Evolutionary conservation across 2,329 filamentous ascomycete species (phyloP).

Genomic region (Talaromyces sp.): DNA sequence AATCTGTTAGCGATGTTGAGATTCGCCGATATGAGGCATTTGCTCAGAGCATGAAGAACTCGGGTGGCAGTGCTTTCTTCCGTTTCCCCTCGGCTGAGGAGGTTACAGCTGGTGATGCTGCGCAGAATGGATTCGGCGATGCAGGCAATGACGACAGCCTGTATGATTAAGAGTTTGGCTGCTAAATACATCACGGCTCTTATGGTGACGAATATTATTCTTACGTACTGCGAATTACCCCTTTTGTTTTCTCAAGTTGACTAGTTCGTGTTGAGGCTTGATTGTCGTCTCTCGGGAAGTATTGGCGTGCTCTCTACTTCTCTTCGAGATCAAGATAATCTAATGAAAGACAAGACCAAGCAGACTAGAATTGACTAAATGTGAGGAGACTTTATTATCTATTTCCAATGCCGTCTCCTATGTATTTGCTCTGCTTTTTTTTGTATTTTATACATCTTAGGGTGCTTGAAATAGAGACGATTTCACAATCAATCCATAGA

Average conservation of each 20-base stretch:
- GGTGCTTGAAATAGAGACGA: conserved; percentile 15
- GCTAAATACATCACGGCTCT: conserved; percentile 41
- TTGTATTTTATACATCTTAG: conserved; percentile 14
- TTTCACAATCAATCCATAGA: not conserved
- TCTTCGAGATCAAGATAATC: not conserved
- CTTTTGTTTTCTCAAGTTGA: not conserved
- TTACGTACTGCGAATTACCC: conserved; percentile 10
- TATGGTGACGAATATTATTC: conserved; percentile 12
- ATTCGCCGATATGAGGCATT: conserved; percentile 98
- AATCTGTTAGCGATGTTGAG: conserved; percentile 94
- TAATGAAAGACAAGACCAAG: conserved; percentile 1
- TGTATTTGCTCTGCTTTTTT: conserved; percentile 13
- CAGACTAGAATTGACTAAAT: conserved; percentile 8
- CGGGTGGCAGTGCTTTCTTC: conserved; percentile 94
- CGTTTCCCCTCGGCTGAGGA: conserved; percentile 74
- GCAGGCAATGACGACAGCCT: conserved; percentile 94
- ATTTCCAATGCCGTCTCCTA: conserved; percentile 5
- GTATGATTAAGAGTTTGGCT: conserved; percentile 68
- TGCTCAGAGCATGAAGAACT: conserved; percentile 98
- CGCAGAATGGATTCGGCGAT: conserved; percentile 66
- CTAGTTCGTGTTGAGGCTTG: conserved; percentile 4
- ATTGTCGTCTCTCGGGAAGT: not conserved
- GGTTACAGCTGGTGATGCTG: conserved; percentile 48
- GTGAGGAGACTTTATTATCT: conserved; percentile 5
- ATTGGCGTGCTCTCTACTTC: not conserved